Percentiles rank a stretch among this genome's conserved stretches.
Conservation (phyloP, 331 rosid species). For the Saraca asoca region DNA sequence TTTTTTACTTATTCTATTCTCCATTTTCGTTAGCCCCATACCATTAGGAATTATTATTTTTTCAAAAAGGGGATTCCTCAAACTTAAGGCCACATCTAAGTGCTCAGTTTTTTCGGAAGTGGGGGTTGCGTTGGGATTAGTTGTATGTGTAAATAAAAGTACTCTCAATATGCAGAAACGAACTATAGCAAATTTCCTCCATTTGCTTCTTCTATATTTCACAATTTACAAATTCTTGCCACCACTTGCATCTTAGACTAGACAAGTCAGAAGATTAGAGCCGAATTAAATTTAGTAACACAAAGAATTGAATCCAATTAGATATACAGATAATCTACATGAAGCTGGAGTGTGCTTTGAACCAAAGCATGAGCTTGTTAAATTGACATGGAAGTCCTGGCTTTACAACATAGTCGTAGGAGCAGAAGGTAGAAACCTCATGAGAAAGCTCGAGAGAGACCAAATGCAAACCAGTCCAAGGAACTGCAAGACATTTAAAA, state of each 20-base stretch:
- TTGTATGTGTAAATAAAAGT: too few relatives aligned
- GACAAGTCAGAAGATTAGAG: constrained; percentile 40
- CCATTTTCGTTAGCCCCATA: too few relatives aligned
- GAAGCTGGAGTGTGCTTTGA: constrained; percentile 26
- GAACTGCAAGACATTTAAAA: constrained; percentile 80
- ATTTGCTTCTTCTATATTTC: constrained; percentile 32
- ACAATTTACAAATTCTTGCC: constrained; percentile 30
- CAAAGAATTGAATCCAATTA: constrained; percentile 11
- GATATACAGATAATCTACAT: constrained; percentile 16
- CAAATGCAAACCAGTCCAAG: constrained; percentile 97
- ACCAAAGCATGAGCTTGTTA: constrained; percentile 18
- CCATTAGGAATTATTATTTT: too few relatives aligned
- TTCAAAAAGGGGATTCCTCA: too few relatives aligned
- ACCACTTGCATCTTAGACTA: constrained; percentile 13
- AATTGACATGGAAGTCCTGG: constrained; percentile 20
- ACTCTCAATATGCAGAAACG: constrained; percentile 10
- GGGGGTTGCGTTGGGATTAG: too few relatives aligned
- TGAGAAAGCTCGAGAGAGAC: constrained; percentile 93
- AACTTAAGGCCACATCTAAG: too few relatives aligned
- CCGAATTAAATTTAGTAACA: constrained; percentile 30
- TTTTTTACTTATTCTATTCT: too few relatives aligned
- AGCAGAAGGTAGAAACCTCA: constrained; percentile 67
- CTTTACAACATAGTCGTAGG: constrained; percentile 38
- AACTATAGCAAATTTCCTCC: constrained; percentile 9
- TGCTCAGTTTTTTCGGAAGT: too few relatives aligned